Base-by-base conservation (phyloP, 148 eudicot genomes). In the Silene latifolia region DNA sequence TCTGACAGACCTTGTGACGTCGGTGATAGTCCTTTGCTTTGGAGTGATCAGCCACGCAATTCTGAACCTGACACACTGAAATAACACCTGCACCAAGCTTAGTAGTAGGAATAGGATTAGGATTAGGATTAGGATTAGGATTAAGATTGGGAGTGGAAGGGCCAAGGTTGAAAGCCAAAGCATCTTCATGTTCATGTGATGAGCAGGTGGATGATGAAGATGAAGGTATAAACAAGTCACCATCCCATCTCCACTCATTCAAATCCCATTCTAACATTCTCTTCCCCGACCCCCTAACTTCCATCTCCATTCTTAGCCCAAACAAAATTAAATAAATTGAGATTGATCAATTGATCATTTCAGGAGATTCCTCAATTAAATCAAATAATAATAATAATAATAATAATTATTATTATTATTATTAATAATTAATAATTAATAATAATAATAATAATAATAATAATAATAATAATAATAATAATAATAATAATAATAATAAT, bases 191-290 rank as follows among this genome's bases (percentile, higher is more conserved):
- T 48, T 48, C 13, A 9, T 12, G 46, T 13, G n/a, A 23, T 61
- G 56, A 51, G 18, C 56, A 51, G 32, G 64, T 3, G 17, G 66
- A 77, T 0, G 89, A 89, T 39, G 48, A 85, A 78, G 12, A 3
- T 12, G 56, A 51, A 0, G 97, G 94, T 1, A 85, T 77, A 75
- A 88, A 91, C 12, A 88, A 74, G 77, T 91, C 91, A 1, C 90
- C 91, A 83, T 93, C 98, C 98, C 98, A 93, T 75, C 78, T 89
- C 97, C 98, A 93, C 23, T 89, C 84, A 82, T 89, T 89, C 77
- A 87, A 87, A 87, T 91, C 91, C 98, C 98, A 93, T 62, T 89
- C 91, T 42, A 77, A 8, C 56, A 75, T 85, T 77, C 79, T 87
- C 80, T 87, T 87, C 48, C 88, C 91, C 73, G 76, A 35, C 23